These are phyloP conservation scores for Calonectria hawksworthii DNA, from an alignment of 2,329 filamentous ascomycete species.

Conservation along the genomic window DNA sequence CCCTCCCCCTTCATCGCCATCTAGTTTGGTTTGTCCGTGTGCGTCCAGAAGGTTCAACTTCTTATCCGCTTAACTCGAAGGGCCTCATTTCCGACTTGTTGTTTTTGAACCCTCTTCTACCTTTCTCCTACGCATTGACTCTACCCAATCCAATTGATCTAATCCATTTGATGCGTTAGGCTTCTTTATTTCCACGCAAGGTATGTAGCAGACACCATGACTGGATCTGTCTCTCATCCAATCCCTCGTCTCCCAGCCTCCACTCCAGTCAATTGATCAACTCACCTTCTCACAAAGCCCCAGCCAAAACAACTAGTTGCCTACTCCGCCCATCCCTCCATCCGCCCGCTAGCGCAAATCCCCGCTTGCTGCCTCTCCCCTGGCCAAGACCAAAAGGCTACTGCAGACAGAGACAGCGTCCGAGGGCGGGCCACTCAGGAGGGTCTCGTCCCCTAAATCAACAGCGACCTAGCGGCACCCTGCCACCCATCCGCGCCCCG, in stretches of 20 bases:
- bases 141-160: background rate
- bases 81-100: background rate
- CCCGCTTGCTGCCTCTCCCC: conserved; percentile 5
- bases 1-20: background rate
- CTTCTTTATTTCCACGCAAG: background rate
- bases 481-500: conserved; percentile 25
- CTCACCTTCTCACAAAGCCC: conserved; percentile 11
- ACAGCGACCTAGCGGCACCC: conserved; percentile 20
- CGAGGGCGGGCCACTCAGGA: conserved; percentile 7
- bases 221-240: background rate
- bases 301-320: conserved; percentile 2
- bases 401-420: background rate
- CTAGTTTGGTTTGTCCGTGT: background rate
- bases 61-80: background rate
- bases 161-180: background rate
- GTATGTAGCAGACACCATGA: background rate
- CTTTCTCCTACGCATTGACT: background rate
- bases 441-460: conserved; percentile 21
- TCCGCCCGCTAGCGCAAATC: conserved; percentile 15
- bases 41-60: conserved; percentile 3
- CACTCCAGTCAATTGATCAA: conserved; percentile 9
- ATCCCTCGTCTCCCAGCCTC: background rate
- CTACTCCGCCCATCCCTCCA: background rate
- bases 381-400: conserved; percentile 3
- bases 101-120: background rate